Evolutionary conservation across 768 basidiomycete species (phyloP).

Genomic region (Lactifluus echinatus): DNA sequence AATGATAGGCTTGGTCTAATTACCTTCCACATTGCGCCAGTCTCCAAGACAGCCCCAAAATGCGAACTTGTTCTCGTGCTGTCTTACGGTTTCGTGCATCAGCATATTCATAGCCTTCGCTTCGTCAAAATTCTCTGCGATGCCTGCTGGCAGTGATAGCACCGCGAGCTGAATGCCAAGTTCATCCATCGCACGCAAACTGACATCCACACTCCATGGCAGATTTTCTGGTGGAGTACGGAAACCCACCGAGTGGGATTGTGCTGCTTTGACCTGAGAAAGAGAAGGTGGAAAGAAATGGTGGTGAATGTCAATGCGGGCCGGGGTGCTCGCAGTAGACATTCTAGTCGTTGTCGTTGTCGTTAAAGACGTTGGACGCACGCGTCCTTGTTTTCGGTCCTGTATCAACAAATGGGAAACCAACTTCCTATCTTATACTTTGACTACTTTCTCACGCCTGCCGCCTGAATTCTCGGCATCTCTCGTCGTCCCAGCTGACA

Average conservation of each 20-base stretch:
- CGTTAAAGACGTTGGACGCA: not conserved
- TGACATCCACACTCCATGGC: constrained; percentile 54
- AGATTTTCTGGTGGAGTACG: constrained; percentile 52
- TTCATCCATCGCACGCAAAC: constrained; percentile 55
- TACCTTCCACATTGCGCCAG: constrained; percentile 54
- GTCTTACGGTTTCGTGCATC: constrained; percentile 39
- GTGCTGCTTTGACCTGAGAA: constrained; percentile 33
- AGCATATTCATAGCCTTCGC: constrained; percentile 41
- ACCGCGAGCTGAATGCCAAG: constrained; percentile 51
- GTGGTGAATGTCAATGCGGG: constrained; percentile 62
- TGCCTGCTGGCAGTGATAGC: constrained; percentile 53
- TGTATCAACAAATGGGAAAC: too few species aligned
- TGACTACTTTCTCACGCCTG: constrained; percentile 10
- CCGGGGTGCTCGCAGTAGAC: not conserved
- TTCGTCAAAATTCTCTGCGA: constrained; percentile 31
- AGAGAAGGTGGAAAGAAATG: constrained; percentile 56
- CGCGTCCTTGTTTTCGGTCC: not conserved
- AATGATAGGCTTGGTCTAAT: not conserved
- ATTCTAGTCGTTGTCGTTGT: not conserved
- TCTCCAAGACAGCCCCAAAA: constrained; percentile 63
- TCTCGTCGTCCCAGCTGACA: constrained; percentile 70
- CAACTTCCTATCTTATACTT: constrained; percentile 3
- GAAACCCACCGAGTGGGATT: constrained; percentile 47
- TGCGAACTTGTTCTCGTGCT: constrained; percentile 50
- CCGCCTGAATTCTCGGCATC: constrained; percentile 47